Evolutionary conservation across 2,329 filamentous ascomycete species (phyloP), one percentile per base, ranked within the genome.

Genomic region (Xylariales sp.): DNA sequence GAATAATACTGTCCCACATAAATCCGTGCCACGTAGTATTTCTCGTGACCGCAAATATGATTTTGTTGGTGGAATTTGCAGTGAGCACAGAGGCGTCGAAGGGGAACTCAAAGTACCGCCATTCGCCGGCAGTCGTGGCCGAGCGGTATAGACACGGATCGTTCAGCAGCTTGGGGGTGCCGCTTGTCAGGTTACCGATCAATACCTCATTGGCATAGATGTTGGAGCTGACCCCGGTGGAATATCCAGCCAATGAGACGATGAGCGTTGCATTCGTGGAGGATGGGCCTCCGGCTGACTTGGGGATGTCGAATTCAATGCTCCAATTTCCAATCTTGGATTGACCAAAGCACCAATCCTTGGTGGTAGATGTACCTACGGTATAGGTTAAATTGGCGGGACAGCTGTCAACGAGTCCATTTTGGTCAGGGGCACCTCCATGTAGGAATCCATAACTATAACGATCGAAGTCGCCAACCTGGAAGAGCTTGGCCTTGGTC

Each of bases 261-360:
- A 61, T 66, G 18, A 70, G 49, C 20, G 60, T 57, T 0, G 64
- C 60, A 2, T 54, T 53, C 6, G 48, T 51, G n/a, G 23, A 17
- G 14, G 27, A 14, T 28, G 20, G 10, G 34, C 13, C 5, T 33
- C 34, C 6, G 29, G 2, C 13, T 20, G 39, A 19, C 11, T 15
- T 28, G 5, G 30, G 33, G 10, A 51, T 14, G 13, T 47, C 37
- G 37, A 65, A 65, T 7, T 50, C 40, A 16, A 65, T 52, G 6
- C 54, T 55, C 60, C 61, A 64, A 24, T 57, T 63, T 1, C 61
- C 62, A 13, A 48, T 39, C 20, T 54, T 51, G 4, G 63, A 65
- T 42, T 72, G 69, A 0, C 61, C 69, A 38, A 71, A 74, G 42
- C 64, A 74, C 71, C 70, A 74, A 39, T 74, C 69, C 1, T 49